Base-by-base conservation (phyloP, 352 stramenopile genomes). In the Phytophthora idaei region DNA sequence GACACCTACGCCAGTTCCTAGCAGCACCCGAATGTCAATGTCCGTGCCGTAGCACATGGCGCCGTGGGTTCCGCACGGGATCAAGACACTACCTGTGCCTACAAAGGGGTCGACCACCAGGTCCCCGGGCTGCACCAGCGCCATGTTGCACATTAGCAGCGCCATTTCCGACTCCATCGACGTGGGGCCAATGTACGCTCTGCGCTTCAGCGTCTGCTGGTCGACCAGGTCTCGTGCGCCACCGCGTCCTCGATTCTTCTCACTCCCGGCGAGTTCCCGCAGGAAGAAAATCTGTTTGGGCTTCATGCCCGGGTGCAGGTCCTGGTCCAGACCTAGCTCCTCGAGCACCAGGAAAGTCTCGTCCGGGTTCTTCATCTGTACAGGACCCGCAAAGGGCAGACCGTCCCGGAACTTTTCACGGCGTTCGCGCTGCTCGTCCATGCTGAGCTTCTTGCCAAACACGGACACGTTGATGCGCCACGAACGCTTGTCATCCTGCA, bases 101-200 rank as follows among this genome's bases (percentile, higher is more conserved):
- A 98, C 96, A 74, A 99, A 99, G 17, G 97, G 97, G 82, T 99
- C 97, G 63, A 98, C 95, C 6, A 97, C 90, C 27, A 97, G 67
- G 34, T 92, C 86, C 29, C 81, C 74, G 5, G 69, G 69, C 58
- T 79, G 75, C n/a, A 92, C 81, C 17, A 94, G 69, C 39, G 80
- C 86, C 83, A 92, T 92, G 61, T 94, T 93, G 67, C 67, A 93
- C 97, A 99, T 99, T 48, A 99, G 81, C 64, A 99, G 83, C 37
- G 93, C 93, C 59, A 99, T 92, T 69, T 99, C 97, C 36, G 92
- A 95, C 78, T 99, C 97, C 93, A 99, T 99, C 29, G 90, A 98
- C 4, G 97, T 99, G 5, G 97, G 97, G 1, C 97, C 97, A 32
- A 99, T 93, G 79, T 99, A 99, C 25, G 81, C 74, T 64, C 97